Evolutionary conservation across 2,329 filamentous ascomycete genomes (phyloP).

Genomic region (Trichoderma sp.): DNA sequence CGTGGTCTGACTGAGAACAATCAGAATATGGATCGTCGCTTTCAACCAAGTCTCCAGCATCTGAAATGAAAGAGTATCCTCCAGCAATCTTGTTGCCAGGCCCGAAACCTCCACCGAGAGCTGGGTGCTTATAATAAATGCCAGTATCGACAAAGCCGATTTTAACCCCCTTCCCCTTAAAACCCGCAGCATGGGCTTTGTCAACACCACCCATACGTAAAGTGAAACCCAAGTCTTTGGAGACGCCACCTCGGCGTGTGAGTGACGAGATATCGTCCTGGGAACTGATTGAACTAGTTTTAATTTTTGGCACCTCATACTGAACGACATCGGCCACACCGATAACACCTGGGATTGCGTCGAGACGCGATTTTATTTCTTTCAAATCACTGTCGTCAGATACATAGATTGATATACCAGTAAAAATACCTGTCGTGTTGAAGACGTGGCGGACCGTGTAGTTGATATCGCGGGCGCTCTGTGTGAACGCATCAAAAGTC

Average conservation of each 20-base stretch:
- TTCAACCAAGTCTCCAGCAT: background rate
- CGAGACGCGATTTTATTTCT: background rate
- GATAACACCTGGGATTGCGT: background rate
- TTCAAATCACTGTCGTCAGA: background rate
- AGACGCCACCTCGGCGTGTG: background rate
- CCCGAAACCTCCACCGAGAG: background rate
- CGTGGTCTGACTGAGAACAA: background rate
- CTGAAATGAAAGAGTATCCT: background rate
- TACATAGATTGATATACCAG: background rate
- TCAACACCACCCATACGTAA: background rate
- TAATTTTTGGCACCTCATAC: background rate
- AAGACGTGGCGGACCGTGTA: background rate
- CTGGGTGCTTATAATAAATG: slow-evolving; percentile 2
- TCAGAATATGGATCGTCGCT: background rate
- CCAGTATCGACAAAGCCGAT: slow-evolving; percentile 3
- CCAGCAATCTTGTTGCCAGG: background rate
- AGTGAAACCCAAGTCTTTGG: background rate
- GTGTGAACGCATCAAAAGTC: background rate
- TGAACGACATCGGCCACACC: background rate
- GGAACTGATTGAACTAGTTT: background rate
- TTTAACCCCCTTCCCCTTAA: background rate
- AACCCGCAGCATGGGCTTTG: background rate
- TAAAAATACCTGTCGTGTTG: background rate
- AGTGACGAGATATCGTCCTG: background rate
- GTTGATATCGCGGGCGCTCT: background rate